phyloP scores from a whole-genome alignment of 2,329 filamentous ascomycete species.

The Blastomyces gilchristii region DNA sequence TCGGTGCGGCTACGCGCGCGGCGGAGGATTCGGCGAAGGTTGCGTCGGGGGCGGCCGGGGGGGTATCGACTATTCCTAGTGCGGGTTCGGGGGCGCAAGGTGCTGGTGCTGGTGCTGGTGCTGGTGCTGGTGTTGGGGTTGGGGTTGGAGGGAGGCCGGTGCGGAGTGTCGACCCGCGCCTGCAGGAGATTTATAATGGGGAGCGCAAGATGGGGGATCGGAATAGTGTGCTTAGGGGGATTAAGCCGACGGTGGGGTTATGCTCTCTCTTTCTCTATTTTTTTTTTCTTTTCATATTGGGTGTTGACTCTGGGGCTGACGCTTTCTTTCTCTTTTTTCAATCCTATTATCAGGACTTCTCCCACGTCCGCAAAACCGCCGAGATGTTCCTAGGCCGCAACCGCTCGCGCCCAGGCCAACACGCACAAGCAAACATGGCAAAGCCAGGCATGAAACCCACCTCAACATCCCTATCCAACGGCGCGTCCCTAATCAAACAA shows the following conservation, averaged over 20 bases:
- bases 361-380: slow-evolving; percentile 78
- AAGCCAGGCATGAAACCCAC: slow-evolving; percentile 24
- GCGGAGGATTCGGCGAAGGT: slow-evolving; percentile 40
- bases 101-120: slow-evolving; percentile 27
- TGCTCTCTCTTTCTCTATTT: slow-evolving; percentile 4
- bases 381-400: slow-evolving; percentile 58
- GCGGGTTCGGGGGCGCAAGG: slow-evolving; percentile 33
- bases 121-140: too few relatives aligned
- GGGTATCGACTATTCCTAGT: slow-evolving; percentile 28
- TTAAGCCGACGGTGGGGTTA: slow-evolving; percentile 69
- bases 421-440: slow-evolving; percentile 24
- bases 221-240: slow-evolving; percentile 75
- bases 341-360: slow-evolving; percentile 62
- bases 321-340: too few relatives aligned
- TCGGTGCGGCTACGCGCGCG: slow-evolving; percentile 24
- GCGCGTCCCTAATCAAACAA: slow-evolving; percentile 33
- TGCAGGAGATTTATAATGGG: slow-evolving; percentile 81
- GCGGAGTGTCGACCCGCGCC: slow-evolving; percentile 66
- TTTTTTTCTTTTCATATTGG: not conserved
- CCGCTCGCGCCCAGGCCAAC: slow-evolving; percentile 31
- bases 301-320: not conserved
- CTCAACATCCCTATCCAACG: slow-evolving; percentile 28
- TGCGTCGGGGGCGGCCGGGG: slow-evolving; percentile 41
- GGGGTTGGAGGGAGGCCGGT: slow-evolving; percentile 39
- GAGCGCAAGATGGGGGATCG: slow-evolving; percentile 88